Evolutionary conservation across 768 basidiomycete species (phyloP).

Genomic region (Inosperma sp.): DNA sequence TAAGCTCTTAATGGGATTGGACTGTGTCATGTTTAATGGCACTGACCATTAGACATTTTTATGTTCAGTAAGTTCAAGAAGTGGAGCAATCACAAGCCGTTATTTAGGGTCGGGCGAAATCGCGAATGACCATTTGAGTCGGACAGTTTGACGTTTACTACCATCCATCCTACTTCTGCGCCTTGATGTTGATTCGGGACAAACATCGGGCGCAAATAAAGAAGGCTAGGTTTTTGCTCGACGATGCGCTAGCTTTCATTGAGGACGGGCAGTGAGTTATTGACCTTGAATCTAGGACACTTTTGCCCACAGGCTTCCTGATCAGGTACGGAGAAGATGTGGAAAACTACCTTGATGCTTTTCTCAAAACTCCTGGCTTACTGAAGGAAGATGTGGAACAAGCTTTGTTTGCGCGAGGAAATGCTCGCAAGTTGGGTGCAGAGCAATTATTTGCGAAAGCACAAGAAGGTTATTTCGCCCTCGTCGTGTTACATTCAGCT

Average conservation of each 20-base stretch:
- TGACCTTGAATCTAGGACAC: constrained; percentile 2
- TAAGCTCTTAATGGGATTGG: background rate
- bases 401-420: constrained; percentile 56
- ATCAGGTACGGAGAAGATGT: constrained; percentile 59
- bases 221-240: too few relatives aligned
- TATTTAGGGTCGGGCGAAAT: too few relatives aligned
- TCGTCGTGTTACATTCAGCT: background rate
- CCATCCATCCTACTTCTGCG: too few relatives aligned
- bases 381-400: constrained; percentile 45
- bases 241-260: constrained; percentile 46
- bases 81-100: too few relatives aligned
- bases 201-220: too few relatives aligned
- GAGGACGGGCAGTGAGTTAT: too few relatives aligned
- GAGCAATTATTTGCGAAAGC: constrained; percentile 53
- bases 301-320: constrained; percentile 5
- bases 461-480: constrained; percentile 48
- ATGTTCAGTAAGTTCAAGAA: background rate
- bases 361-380: too few relatives aligned
- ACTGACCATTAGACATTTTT: constrained; percentile 9
- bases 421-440: constrained; percentile 52
- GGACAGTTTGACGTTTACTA: too few relatives aligned
- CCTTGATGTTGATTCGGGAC: too few relatives aligned
- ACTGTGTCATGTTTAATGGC: background rate
- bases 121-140: too few relatives aligned
- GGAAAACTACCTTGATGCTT: constrained; percentile 63